Base-by-base conservation (phyloP, 352 stramenopile species). In the Phytophthora crassamura region DNA sequence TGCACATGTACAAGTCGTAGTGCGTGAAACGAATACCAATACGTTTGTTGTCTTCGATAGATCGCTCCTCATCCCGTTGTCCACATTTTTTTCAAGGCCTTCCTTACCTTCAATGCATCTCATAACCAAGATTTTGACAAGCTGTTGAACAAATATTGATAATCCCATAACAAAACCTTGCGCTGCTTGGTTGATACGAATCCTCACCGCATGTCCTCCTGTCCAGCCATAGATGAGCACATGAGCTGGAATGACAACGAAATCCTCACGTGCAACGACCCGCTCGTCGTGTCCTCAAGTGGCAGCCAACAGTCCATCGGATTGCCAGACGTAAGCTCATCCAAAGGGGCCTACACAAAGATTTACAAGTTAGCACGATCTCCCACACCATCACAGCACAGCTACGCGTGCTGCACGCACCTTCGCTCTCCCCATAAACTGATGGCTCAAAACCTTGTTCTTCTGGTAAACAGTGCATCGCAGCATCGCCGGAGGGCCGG, bases 191-290 rank as follows among this genome's bases (percentile, higher is more conserved):
- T 30, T 30, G 25, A 30, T 30, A 30, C 25, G 25, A 30, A 22
- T 38, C 39, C 20, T 69, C 36, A 69, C 32, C 53, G 52, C 35
- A 66, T 40, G 25, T 54, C 58, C 22, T 80, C 51, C 7, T 67
- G 55, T 4, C 46, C 62, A 30, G 59, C 68, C 18, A 79, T 74
- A 2, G 74, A 79, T 5, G 82, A 91, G 50, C 84, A 91, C 86
- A 94, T 93, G 52, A 94, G 84, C 49, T 86, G 78, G 68, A 92
- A 94, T 15, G 82, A 90, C n/a, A 94, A 57, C 15, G 73, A 80
- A 35, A 91, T 76, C 30, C 63, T 72, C 15, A 93, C 41, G 30
- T 88, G 86, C 33, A 94, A 62, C 5, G 65, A 75, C 4, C 86
- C 86, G 7, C 70, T 84, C 1, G 75, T 28, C 33, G 82, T 86